A percentile compares a stretch with the other conserved stretches of the same genome.
These are phyloP conservation scores for Coemansia sp. DNA, from an alignment of 192 early-diverging fungal genomes.

Conservation along the genomic window DNA sequence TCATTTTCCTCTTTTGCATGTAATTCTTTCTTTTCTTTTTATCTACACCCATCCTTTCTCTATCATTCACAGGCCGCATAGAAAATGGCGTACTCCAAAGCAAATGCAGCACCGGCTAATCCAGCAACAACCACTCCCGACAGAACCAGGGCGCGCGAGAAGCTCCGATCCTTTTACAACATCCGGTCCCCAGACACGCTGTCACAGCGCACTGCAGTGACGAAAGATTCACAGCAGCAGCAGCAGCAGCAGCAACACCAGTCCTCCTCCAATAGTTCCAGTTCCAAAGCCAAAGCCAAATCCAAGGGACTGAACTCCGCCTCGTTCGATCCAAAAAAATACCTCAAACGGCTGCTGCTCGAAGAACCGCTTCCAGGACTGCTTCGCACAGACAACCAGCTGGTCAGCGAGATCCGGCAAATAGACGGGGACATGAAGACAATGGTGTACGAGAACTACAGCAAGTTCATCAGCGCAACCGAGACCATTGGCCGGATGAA, in stretches of 20 bases:
- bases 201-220: not conserved
- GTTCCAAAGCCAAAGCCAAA: slow-evolving; percentile 9
- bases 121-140: slow-evolving; percentile 1
- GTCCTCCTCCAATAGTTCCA: not conserved
- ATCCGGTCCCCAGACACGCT: slow-evolving; percentile 13
- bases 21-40: not conserved
- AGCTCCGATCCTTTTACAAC: slow-evolving; percentile 57
- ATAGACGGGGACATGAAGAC: slow-evolving; percentile 97
- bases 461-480: slow-evolving; percentile 92
- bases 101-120: not conserved
- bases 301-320: slow-evolving; percentile 57
- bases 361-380: slow-evolving; percentile 69
- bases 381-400: slow-evolving; percentile 61
- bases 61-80: not conserved
- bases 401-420: slow-evolving; percentile 68
- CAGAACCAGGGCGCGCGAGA: slow-evolving; percentile 32
- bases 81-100: slow-evolving; percentile 7
- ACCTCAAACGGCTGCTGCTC: slow-evolving; percentile 72
- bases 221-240: slow-evolving; percentile 14
- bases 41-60: not conserved
- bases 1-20: not conserved
- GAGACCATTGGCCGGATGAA: slow-evolving; percentile 90
- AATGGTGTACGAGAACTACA: slow-evolving; percentile 98
- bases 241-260: slow-evolving; percentile 11
- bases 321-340: slow-evolving; percentile 75